Percentiles rank a stretch among this genome's conserved stretches.
These are phyloP conservation scores for Xerocomus minutiporus DNA, from an alignment of 1,284 basidiomycete species.

Conservation along the genomic window DNA sequence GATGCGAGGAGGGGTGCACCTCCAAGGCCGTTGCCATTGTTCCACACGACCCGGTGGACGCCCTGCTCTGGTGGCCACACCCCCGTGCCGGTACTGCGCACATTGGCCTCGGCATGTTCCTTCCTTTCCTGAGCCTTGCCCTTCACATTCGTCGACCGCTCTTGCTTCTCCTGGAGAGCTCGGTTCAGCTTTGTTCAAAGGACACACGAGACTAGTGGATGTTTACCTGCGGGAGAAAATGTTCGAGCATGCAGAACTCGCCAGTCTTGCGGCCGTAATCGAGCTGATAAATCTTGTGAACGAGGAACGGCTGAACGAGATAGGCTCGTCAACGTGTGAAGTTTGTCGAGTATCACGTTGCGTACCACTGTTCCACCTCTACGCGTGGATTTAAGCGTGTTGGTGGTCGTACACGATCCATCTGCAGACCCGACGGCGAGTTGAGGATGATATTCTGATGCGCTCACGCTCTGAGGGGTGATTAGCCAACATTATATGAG, in stretches of 20 bases:
- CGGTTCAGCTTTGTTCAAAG: background rate
- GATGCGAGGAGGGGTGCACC: conserved; percentile 69
- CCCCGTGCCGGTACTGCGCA: conserved; percentile 40
- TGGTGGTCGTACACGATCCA: conserved; percentile 72
- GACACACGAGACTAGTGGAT: background rate
- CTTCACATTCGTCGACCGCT: conserved; percentile 43
- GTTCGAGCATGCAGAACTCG: conserved; percentile 81
- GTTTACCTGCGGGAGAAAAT: conserved; percentile 70
- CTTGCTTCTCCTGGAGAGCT: conserved; percentile 49
- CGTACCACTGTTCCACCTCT: conserved; percentile 65
- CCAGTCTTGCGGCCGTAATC: conserved; percentile 74
- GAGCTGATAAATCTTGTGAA: conserved; percentile 78
- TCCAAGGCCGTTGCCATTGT: conserved; percentile 64
- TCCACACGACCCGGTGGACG: conserved; percentile 77
- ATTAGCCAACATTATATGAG: background rate
- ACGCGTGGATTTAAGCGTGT: conserved; percentile 63
- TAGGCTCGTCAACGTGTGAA: conserved; percentile 1
- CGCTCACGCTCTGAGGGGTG: conserved; percentile 54
- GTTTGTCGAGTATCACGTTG: background rate
- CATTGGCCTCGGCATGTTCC: conserved; percentile 21
- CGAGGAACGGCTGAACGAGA: conserved; percentile 59
- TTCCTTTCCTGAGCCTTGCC: conserved; percentile 25
- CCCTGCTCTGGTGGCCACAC: conserved; percentile 76
- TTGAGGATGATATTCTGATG: conserved; percentile 85
- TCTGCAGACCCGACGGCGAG: conserved; percentile 78